Evolutionary conservation across 176 grass and related monocot species (phyloP).

Genomic region (Oryza nivara): DNA sequence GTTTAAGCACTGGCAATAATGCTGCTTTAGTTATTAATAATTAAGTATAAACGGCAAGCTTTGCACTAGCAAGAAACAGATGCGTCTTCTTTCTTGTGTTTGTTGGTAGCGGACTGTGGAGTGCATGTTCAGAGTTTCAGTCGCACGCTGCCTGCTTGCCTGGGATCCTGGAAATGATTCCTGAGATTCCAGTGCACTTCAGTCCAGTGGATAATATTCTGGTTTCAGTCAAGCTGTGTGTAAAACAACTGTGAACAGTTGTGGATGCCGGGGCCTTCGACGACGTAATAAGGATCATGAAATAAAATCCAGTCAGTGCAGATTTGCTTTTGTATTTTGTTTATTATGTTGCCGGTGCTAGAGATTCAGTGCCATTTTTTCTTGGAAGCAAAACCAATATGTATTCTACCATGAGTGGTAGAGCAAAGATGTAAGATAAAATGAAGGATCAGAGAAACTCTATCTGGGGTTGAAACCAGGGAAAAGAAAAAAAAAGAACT

Average conservation of each 20-base stretch:
- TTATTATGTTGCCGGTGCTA: not conserved
- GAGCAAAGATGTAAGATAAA: too few relatives aligned
- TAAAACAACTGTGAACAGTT: not conserved
- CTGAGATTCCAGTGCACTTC: not conserved
- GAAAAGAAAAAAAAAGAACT: too few relatives aligned
- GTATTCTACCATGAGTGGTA: not conserved
- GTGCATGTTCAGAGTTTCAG: not conserved
- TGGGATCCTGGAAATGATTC: slow-evolving; percentile 7
- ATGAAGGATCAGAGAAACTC: too few relatives aligned
- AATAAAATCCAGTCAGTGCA: not conserved
- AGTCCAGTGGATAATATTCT: not conserved
- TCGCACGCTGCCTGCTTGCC: not conserved
- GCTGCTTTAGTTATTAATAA: not conserved
- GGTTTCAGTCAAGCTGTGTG: not conserved
- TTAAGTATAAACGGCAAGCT: not conserved
- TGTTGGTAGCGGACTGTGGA: not conserved
- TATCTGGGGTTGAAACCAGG: too few relatives aligned
- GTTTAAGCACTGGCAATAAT: not conserved
- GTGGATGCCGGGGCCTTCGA: not conserved
- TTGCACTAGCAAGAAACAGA: not conserved
- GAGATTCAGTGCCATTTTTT: not conserved
- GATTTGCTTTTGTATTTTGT: not conserved
- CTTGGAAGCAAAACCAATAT: not conserved
- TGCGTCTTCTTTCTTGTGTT: not conserved
- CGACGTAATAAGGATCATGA: not conserved